Evolutionary conservation across 1,284 basidiomycete genomes (phyloP), one percentile per base, ranked within the genome.

Genomic region (Ceratobasidium sp.): DNA sequence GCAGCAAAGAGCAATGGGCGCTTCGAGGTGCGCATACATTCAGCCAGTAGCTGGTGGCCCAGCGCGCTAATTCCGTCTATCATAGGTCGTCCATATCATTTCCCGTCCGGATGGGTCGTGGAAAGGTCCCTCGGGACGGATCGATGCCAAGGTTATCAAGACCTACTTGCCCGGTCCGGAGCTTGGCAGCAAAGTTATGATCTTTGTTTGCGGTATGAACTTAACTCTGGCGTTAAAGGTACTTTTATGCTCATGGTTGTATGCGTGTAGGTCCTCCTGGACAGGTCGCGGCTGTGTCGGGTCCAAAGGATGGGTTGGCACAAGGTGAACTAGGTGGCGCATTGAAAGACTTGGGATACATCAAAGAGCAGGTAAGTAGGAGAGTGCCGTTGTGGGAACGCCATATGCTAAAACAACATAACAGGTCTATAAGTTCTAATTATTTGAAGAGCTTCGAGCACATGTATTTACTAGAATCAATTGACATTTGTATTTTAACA

Each of bases 291-390:
- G 89, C 94, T 1, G 81, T 98, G 78, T 90, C 94, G 79, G 95
- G 93, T 7, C 89, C 91, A 84, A 94, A 94, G 84, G 90, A 87
- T 10, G 92, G 92, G 6, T 88, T 87, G 81, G 90, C 94, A 84
- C 96, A 98, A 84, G 96, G 96, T 39, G 89, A 90, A 77, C 81
- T 98, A n/a, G 88, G 87, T 39, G 96, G 96, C 60, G 85, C 93
- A 33, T 86, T 98, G 75, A 94, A 94, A 85, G 93, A 97, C 79
- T 88, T 98, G 15, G 95, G 95, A 53, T 98, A 96, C 84, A 91
- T 87, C 13, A 87, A 90, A 79, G 92, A 95, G 47, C 94, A 95
- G 87, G 94, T 93, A 76, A 54, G 84, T 65, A 26, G 15, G 13
- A n/a, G 8, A 6, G 31, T 28, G 20, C n/a, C 1, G 33, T 39